Evolutionary conservation across 1,139 yeast species (phyloP).

Genomic region (Geotrichum phurueaensis): DNA sequence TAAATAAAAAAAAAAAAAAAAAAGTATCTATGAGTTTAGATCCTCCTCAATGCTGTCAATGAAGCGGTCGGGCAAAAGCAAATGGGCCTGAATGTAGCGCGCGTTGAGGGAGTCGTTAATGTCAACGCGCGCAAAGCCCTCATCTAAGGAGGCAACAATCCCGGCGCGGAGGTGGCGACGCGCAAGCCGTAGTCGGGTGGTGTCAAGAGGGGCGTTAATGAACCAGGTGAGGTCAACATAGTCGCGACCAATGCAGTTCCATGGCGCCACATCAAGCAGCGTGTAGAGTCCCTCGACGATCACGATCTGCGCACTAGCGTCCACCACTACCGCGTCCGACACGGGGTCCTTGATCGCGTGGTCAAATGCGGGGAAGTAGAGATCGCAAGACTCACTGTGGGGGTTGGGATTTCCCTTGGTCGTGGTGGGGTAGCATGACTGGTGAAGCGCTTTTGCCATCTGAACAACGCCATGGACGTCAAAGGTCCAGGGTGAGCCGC

Average conservation of each 20-base stretch:
- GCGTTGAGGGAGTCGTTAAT: constrained; percentile 71
- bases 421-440: constrained; percentile 3
- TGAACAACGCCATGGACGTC: constrained; percentile 35
- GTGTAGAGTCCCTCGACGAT: constrained; percentile 51
- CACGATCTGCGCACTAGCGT: constrained; percentile 41
- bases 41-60: constrained; percentile 25
- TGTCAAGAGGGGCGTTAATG: constrained; percentile 40
- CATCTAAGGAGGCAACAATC: constrained; percentile 48
- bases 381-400: background rate
- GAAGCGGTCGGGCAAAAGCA: constrained; percentile 30
- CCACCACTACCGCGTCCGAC: constrained; percentile 45
- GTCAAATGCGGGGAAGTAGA: constrained; percentile 59
- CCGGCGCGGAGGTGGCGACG: constrained; percentile 69
- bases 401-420: background rate
- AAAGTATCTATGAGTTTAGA: background rate
- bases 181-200: constrained; percentile 56
- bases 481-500: constrained; percentile 87
- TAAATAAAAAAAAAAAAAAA: background rate
- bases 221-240: constrained; percentile 41
- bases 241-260: constrained; percentile 14
- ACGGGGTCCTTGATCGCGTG: constrained; percentile 60
- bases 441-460: constrained; percentile 11
- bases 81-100: constrained; percentile 43
- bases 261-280: constrained; percentile 30
- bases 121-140: constrained; percentile 59